These are phyloP conservation scores for Kwoniella newhampshirensis DNA, from an alignment of 768 basidiomycete species.

Conservation along the genomic window DNA sequence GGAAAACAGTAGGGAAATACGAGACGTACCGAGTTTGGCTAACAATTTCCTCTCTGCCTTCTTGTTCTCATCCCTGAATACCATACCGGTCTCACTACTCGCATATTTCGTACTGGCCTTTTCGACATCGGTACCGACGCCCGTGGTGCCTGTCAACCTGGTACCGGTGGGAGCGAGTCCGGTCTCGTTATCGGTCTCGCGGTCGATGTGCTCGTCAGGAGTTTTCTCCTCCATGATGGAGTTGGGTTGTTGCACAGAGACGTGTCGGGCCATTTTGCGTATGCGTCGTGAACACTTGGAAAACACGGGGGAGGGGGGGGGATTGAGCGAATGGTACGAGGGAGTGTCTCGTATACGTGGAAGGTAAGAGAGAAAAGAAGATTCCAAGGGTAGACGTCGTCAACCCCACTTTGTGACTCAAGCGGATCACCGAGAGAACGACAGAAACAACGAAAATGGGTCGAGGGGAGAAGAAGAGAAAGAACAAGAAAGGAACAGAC, in stretches of 20 bases:
- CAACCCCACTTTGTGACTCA: too few species aligned
- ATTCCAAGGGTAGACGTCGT: too few species aligned
- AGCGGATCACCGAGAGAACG: too few species aligned
- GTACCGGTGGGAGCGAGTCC: slow-evolving; percentile 21
- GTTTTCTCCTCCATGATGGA: slow-evolving; percentile 12
- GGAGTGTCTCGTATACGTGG: too few species aligned
- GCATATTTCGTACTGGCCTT: slow-evolving; percentile 35
- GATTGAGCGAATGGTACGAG: too few species aligned
- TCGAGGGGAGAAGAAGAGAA: too few species aligned
- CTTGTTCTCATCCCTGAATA: slow-evolving; percentile 19
- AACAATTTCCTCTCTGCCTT: slow-evolving; percentile 40
- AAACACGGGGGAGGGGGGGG: too few species aligned
- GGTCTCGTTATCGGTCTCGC: not conserved
- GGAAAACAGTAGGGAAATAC: not conserved
- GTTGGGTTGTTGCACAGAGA: slow-evolving; percentile 8
- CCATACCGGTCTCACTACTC: slow-evolving; percentile 22
- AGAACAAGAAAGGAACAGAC: too few species aligned
- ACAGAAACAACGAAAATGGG: too few species aligned
- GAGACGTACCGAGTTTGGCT: slow-evolving; percentile 41
- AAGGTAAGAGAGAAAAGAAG: too few species aligned
- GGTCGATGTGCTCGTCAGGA: slow-evolving; percentile 14
- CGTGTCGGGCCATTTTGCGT: slow-evolving; percentile 21
- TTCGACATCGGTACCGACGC: slow-evolving; percentile 30
- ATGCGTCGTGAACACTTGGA: not conserved
- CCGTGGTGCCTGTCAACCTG: slow-evolving; percentile 2